A percentile compares a stretch with the other conserved stretches of the same genome.
Conservation (phyloP, 345 rosid species). For the Melaleuca quinquenervia region DNA sequence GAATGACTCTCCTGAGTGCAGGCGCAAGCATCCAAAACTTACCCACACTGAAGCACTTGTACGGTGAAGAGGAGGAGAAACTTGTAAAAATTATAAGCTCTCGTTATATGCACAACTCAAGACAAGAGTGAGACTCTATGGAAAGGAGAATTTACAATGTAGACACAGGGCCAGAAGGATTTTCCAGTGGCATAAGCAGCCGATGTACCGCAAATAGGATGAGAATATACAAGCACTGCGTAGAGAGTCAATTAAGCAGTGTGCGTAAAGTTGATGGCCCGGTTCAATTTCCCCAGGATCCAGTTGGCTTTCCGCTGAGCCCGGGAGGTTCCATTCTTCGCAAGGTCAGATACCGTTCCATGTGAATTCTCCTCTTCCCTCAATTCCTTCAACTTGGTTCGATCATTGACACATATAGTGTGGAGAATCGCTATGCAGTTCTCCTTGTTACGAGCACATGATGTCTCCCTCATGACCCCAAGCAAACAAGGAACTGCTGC, state of each 20-base stretch:
- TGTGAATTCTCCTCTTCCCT: conserved; percentile 63
- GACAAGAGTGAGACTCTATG: conserved; percentile 1
- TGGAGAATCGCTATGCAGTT: conserved; percentile 70
- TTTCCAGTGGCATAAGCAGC: background rate
- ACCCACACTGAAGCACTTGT: background rate
- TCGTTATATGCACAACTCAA: conserved; percentile 29
- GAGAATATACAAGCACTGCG: conserved; percentile 24
- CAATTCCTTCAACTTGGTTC: conserved; percentile 65
- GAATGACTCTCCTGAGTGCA: background rate
- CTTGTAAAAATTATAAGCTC: background rate
- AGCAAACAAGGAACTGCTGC: conserved; percentile 75
- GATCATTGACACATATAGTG: conserved; percentile 56
- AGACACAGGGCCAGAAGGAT: background rate
- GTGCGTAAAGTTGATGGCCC: conserved; percentile 63
- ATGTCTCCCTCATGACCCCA: conserved; percentile 49
- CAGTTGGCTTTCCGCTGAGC: conserved; percentile 88
- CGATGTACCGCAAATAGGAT: background rate
- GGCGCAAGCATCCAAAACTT: background rate
- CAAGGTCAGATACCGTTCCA: conserved; percentile 70
- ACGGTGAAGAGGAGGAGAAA: background rate
- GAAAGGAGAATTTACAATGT: conserved; percentile 29
- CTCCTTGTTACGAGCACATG: conserved; percentile 79
- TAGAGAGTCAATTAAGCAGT: conserved; percentile 43
- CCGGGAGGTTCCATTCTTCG: conserved; percentile 76
- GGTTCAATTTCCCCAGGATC: conserved; percentile 66